Evolutionary conservation across 1,284 basidiomycete genomes (phyloP).

Genomic region (Puccinia horiana): DNA sequence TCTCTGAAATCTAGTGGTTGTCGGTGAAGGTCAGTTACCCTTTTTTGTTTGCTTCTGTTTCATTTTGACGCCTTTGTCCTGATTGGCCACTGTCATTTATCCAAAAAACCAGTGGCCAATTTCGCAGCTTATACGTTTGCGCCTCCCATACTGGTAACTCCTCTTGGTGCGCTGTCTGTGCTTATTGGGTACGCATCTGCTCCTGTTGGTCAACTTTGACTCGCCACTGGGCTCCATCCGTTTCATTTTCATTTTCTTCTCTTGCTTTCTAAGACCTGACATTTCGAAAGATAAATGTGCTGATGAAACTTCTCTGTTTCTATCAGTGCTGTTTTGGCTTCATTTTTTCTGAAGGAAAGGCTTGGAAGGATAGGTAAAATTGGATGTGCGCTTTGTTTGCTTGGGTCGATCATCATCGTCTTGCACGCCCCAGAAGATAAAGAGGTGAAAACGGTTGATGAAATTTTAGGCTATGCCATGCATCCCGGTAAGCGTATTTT

Average conservation of each 20-base stretch:
- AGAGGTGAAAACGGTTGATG: constrained; percentile 87
- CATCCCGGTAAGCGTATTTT: constrained; percentile 70
- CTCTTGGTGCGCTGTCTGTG: constrained; percentile 92
- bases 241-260: neutral
- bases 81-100: constrained; percentile 26
- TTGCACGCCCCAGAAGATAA: constrained; percentile 96
- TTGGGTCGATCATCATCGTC: constrained; percentile 92
- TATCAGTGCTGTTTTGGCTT: constrained; percentile 81
- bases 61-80: neutral
- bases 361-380: constrained; percentile 88
- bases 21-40: constrained; percentile 74
- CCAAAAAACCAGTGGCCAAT: constrained; percentile 74
- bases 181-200: constrained; percentile 76
- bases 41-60: neutral
- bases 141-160: constrained; percentile 94
- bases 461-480: constrained; percentile 84
- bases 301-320: neutral
- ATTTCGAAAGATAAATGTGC: neutral
- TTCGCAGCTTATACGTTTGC: constrained; percentile 99
- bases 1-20: constrained; percentile 67
- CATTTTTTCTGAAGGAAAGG: constrained; percentile 88
- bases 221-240: constrained; percentile 2
- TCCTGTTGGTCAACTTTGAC: constrained; percentile 11
- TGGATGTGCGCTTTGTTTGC: constrained; percentile 86
- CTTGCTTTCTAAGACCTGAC: neutral